A percentile compares a stretch with the other conserved stretches of the same genome.
Evolutionary conservation across 805 yeast species (phyloP).

Genomic region (Lipomyces yamanashiensis): DNA sequence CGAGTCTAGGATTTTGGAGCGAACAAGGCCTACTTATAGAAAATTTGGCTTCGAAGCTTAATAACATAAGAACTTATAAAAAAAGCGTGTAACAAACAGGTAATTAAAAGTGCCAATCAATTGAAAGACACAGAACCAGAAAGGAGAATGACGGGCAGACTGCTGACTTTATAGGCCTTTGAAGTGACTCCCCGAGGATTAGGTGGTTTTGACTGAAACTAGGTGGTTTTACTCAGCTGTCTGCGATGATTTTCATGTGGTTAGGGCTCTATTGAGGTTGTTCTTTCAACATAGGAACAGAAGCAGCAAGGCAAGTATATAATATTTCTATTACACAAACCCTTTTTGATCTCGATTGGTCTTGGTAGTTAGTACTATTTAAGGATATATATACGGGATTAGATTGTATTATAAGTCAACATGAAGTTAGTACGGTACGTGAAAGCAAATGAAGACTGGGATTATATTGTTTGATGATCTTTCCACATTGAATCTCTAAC

Average conservation of each 20-base stretch:
- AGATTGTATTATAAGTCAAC: not conserved
- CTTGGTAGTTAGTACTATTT: not conserved
- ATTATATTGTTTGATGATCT: not conserved
- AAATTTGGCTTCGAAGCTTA: too few species aligned
- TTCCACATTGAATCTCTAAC: not conserved
- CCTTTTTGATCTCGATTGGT: too few species aligned
- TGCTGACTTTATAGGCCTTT: too few species aligned
- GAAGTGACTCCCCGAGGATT: not conserved
- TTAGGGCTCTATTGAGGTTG: not conserved
- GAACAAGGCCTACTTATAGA: too few species aligned
- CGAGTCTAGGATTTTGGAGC: too few species aligned
- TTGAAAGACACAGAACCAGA: too few species aligned
- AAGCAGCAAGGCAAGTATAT: not conserved
- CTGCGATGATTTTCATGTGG: not conserved
- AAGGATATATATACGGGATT: not conserved
- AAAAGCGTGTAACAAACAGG: too few species aligned
- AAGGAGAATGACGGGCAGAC: too few species aligned
- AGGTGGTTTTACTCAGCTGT: not conserved
- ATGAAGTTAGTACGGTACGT: constrained; percentile 66
- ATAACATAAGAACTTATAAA: too few species aligned
- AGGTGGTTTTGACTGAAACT: not conserved
- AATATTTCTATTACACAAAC: too few species aligned
- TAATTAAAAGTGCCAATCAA: too few species aligned
- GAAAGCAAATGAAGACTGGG: not conserved
- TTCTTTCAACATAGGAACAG: too few species aligned